phyloP scores from a whole-genome alignment of 1,284 basidiomycete species.

The Papiliotrema terrestris region DNA sequence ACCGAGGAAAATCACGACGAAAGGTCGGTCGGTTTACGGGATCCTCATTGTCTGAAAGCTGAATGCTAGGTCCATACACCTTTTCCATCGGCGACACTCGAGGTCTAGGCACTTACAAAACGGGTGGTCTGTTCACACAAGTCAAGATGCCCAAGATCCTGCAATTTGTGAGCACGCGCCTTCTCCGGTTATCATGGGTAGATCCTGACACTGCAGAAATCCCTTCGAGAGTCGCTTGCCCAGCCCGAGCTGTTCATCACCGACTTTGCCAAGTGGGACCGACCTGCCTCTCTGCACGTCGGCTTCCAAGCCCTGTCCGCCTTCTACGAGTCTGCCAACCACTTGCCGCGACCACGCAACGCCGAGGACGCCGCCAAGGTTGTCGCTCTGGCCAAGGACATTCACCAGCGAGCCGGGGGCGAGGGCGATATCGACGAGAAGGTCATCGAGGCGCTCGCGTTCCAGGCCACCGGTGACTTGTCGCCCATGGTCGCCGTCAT shows the following conservation, averaged over 20 bases:
- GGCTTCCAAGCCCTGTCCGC: conserved; percentile 92
- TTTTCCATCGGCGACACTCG: conserved; percentile 91
- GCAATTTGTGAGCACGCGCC: conserved; percentile 83
- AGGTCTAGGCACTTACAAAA: conserved; percentile 71
- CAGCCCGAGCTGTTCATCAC: conserved; percentile 88
- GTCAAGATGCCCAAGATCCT: conserved; percentile 98
- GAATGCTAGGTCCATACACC: conserved; percentile 70
- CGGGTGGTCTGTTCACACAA: conserved; percentile 94
- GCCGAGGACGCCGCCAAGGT: conserved; percentile 72
- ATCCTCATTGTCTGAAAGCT: no score
- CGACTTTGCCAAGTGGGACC: conserved; percentile 97
- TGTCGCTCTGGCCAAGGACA: conserved; percentile 70
- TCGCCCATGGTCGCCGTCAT: conserved; percentile 90
- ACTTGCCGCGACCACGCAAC: conserved; percentile 80
- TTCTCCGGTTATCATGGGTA: no score
- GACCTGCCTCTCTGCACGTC: conserved; percentile 82
- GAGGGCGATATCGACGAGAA: conserved; percentile 72
- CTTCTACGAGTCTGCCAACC: conserved; percentile 66
- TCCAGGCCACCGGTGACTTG: conserved; percentile 89
- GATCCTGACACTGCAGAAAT: conserved; percentile 78
- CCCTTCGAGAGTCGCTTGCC: conserved; percentile 78
- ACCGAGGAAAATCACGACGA: conserved; percentile 87
- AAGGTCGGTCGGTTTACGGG: conserved; percentile 56
- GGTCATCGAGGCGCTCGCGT: conserved; percentile 77
- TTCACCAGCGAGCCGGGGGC: conserved; percentile 54